Conservation (phyloP, 1,284 basidiomycete genomes). For the Ganoderma sp. region DNA sequence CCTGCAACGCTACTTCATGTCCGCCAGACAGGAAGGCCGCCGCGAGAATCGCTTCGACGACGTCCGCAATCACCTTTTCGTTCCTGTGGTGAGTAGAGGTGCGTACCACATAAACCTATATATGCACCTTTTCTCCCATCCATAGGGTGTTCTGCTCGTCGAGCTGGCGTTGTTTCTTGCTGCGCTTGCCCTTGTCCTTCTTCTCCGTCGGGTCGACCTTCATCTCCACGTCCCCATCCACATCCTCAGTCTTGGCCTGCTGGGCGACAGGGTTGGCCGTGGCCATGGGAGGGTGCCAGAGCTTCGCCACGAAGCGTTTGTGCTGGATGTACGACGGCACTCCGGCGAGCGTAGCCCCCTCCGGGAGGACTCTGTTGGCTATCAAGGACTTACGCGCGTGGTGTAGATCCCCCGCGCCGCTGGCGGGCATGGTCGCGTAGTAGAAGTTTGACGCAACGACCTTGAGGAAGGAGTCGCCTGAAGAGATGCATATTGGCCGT, state of each 20-base stretch:
- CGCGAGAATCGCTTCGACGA: constrained; percentile 81
- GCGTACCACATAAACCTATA: constrained; percentile 3
- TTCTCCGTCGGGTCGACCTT: constrained; percentile 11
- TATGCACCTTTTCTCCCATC: constrained; percentile 75
- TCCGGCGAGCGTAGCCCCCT: constrained; percentile 58
- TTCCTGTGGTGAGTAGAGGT: background rate
- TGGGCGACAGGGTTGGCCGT: background rate
- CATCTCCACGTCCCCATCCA: constrained; percentile 25
- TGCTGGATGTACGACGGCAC: constrained; percentile 74
- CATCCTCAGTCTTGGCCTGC: background rate
- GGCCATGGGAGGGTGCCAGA: constrained; percentile 55
- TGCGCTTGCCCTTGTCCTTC: constrained; percentile 30
- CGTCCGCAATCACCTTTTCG: constrained; percentile 78
- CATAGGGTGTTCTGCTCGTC: constrained; percentile 59
- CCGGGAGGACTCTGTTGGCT: constrained; percentile 70
- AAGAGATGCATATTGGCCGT: constrained; percentile 4
- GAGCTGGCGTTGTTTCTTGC: constrained; percentile 50
- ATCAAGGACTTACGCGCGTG: constrained; percentile 67
- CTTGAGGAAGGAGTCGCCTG: constrained; percentile 84
- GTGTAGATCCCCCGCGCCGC: constrained; percentile 70
- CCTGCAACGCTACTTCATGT: constrained; percentile 64
- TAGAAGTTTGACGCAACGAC: constrained; percentile 75
- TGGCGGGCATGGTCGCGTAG: constrained; percentile 67
- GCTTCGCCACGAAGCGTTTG: constrained; percentile 67
- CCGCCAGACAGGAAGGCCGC: constrained; percentile 78